Evolutionary conservation across 352 stramenopile genomes (phyloP).

Genomic region (Phytophthora cryptogea): DNA sequence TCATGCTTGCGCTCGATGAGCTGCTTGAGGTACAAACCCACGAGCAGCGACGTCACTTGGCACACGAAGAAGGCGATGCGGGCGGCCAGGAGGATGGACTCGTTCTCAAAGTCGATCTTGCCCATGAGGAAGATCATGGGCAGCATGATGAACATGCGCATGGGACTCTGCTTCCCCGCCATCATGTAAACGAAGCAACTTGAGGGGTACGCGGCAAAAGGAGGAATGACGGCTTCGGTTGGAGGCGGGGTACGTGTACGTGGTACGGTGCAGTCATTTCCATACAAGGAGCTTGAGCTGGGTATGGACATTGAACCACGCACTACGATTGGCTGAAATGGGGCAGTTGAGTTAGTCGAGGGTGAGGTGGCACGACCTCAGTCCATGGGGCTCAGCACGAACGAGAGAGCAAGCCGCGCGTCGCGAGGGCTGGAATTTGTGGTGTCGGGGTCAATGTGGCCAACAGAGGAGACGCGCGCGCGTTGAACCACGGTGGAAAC

Average conservation of each 20-base stretch:
- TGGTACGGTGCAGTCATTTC: conserved; percentile 6
- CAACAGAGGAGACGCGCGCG: conserved; percentile 21
- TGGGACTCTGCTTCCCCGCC: conserved; percentile 67
- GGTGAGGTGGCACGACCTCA: not conserved
- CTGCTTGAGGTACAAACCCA: conserved; percentile 74
- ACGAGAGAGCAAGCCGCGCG: conserved; percentile 10
- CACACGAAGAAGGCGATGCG: conserved; percentile 69
- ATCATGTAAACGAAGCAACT: conserved; percentile 16
- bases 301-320: not conserved
- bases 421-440: not conserved
- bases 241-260: not conserved
- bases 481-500: conserved; percentile 22
- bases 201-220: not conserved
- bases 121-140: conserved; percentile 88
- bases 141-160: conserved; percentile 85
- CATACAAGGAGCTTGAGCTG: not conserved
- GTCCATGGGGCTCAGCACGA: conserved; percentile 16
- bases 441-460: conserved; percentile 16
- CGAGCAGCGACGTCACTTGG: conserved; percentile 62
- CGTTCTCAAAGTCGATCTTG: conserved; percentile 87
- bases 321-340: conserved; percentile 11
- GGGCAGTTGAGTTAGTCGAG: not conserved
- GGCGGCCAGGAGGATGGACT: conserved; percentile 58
- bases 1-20: conserved; percentile 80
- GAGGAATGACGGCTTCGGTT: conserved; percentile 8